A percentile compares a stretch with the other conserved stretches of the same genome.
Evolutionary conservation across 176 grass and related monocot species (phyloP).

Genomic region (Zea luxurians): DNA sequence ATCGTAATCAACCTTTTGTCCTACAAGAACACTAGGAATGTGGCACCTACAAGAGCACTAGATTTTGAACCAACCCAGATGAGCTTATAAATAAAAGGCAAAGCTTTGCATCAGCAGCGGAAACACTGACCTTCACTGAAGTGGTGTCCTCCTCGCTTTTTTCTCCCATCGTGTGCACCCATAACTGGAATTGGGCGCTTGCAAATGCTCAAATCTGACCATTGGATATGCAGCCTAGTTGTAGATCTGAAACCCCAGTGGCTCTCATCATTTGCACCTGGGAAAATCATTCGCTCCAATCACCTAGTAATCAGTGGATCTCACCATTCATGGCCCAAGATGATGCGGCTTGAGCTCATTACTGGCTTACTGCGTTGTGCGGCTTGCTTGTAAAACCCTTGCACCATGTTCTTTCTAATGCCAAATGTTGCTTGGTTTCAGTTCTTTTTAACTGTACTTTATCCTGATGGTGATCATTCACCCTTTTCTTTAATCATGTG

Average conservation of each 20-base stretch:
- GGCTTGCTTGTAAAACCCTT: background rate
- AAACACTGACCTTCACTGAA: background rate
- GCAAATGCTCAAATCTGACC: background rate
- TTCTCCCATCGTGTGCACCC: background rate
- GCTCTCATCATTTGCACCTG: background rate
- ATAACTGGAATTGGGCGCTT: background rate
- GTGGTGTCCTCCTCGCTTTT: background rate
- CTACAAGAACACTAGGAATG: background rate
- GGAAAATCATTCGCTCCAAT: background rate
- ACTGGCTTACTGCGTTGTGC: background rate
- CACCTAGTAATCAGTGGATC: background rate
- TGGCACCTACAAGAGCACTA: background rate
- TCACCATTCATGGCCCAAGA: background rate
- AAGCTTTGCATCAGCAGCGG: background rate
- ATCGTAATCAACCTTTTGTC: background rate
- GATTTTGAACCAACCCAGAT: background rate
- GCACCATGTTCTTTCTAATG: background rate
- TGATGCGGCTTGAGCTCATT: background rate
- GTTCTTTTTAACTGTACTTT: background rate
- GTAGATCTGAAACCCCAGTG: background rate
- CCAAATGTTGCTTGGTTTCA: background rate
- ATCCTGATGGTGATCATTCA: background rate
- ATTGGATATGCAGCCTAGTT: background rate
- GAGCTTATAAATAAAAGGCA: background rate
- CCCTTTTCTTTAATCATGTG: background rate